Conservation (phyloP, 1,139 yeast genomes). For the Hansenula sp. region DNA sequence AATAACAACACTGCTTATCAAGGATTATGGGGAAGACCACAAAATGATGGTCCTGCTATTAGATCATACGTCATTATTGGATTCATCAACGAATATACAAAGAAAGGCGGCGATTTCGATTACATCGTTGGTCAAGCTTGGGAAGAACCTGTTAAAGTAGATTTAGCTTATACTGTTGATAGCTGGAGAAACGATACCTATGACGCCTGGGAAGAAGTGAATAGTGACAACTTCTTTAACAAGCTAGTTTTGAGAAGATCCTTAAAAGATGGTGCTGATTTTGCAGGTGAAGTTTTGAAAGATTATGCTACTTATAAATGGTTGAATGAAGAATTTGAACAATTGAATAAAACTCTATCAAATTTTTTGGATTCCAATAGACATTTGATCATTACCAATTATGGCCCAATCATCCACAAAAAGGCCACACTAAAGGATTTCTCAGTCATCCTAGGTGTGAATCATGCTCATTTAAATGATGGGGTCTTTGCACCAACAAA, state of each 20-base stretch:
- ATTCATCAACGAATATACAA: constrained; percentile 41
- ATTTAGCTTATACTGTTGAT: constrained; percentile 54
- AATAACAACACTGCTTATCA: constrained; percentile 57
- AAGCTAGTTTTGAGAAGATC: constrained; percentile 67
- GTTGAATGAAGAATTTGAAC: neutral
- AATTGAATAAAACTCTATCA: constrained; percentile 11
- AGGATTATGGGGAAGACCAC: constrained; percentile 86
- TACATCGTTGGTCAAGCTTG: constrained; percentile 34
- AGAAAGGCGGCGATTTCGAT: constrained; percentile 15
- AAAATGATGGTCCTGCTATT: constrained; percentile 86
- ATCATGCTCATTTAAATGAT: constrained; percentile 41
- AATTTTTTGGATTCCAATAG: constrained; percentile 20
- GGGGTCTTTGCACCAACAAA: constrained; percentile 53
- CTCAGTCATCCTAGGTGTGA: constrained; percentile 65
- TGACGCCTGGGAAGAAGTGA: constrained; percentile 88
- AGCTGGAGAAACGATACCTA: constrained; percentile 67
- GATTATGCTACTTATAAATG: constrained; percentile 37
- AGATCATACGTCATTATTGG: constrained; percentile 59
- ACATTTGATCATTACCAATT: constrained; percentile 22
- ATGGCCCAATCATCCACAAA: constrained; percentile 42
- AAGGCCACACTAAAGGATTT: constrained; percentile 70
- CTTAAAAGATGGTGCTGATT: constrained; percentile 43
- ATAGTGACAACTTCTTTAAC: constrained; percentile 71
- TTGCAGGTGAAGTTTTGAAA: constrained; percentile 30
- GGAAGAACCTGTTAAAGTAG: constrained; percentile 56